phyloP scores from a whole-genome alignment of 1,284 basidiomycete genomes.

The Irpex rosettiformis region DNA sequence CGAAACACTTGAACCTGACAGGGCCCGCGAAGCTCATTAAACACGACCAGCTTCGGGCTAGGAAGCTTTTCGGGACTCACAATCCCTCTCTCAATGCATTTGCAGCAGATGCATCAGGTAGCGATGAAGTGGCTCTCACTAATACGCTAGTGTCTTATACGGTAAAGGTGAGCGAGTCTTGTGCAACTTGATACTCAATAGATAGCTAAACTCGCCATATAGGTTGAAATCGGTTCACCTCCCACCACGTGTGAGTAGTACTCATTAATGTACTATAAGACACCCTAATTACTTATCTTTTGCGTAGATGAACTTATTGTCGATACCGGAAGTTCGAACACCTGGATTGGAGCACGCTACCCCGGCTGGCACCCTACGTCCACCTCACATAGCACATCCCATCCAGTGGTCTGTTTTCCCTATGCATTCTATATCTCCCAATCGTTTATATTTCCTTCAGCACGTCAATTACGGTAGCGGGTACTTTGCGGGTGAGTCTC shows the following conservation, averaged over 20 bases:
- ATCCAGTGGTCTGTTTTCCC: neutral
- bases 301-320: conserved; percentile 23
- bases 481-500: neutral
- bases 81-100: neutral
- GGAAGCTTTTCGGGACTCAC: neutral
- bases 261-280: neutral
- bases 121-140: conserved; percentile 6
- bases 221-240: conserved; percentile 5
- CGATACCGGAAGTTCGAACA: conserved; percentile 47
- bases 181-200: neutral
- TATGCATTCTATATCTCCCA: neutral
- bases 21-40: conserved; percentile 6
- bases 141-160: conserved; percentile 13
- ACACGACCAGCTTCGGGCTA: conserved; percentile 15
- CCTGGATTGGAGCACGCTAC: conserved; percentile 50
- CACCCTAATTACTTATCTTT: neutral
- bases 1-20: conserved; percentile 13
- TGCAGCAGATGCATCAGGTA: neutral
- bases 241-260: conserved; percentile 2
- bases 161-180: conserved; percentile 6
- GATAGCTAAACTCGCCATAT: neutral
- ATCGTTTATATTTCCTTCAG: neutral
- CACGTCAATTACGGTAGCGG: neutral
- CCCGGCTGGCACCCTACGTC: conserved; percentile 24
- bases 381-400: neutral